phyloP scores from a whole-genome alignment of 2,329 filamentous ascomycete species.

The Ophidiomyces ophidiicola region DNA sequence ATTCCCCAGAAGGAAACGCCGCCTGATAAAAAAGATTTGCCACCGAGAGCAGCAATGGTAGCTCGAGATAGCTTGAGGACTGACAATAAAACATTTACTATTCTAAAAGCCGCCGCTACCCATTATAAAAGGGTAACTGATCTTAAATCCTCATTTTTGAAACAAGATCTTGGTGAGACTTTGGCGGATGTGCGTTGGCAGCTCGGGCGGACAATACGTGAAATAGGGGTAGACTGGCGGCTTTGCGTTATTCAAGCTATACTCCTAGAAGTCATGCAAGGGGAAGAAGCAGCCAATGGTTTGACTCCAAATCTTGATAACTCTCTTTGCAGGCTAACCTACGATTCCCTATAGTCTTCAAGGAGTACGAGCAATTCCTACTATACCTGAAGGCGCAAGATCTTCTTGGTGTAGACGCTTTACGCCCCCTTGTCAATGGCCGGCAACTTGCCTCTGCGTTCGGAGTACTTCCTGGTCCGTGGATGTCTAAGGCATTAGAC shows the following conservation, averaged over 20 bases:
- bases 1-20: constrained; percentile 32
- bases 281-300: constrained; percentile 24
- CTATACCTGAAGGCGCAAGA: constrained; percentile 38
- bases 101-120: constrained; percentile 53
- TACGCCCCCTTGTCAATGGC: constrained; percentile 61
- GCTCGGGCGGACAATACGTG: constrained; percentile 26
- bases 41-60: constrained; percentile 50
- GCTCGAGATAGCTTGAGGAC: constrained; percentile 67
- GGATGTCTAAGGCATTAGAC: constrained; percentile 70
- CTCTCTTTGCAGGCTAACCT: neutral
- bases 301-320: constrained; percentile 14
- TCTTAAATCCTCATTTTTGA: constrained; percentile 39
- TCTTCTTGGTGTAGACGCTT: constrained; percentile 41
- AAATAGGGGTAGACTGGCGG: constrained; percentile 31
- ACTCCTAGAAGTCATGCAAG: constrained; percentile 29
- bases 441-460: constrained; percentile 58
- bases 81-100: constrained; percentile 59
- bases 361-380: constrained; percentile 44
- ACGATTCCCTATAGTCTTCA: constrained; percentile 27
- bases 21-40: constrained; percentile 39
- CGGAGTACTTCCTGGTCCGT: constrained; percentile 54
- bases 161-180: constrained; percentile 20
- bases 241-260: constrained; percentile 30
- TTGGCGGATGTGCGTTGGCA: constrained; percentile 27
- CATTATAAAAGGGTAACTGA: constrained; percentile 51